Conservation (phyloP, 352 stramenopile species). For the Pythium monospermum region DNA sequence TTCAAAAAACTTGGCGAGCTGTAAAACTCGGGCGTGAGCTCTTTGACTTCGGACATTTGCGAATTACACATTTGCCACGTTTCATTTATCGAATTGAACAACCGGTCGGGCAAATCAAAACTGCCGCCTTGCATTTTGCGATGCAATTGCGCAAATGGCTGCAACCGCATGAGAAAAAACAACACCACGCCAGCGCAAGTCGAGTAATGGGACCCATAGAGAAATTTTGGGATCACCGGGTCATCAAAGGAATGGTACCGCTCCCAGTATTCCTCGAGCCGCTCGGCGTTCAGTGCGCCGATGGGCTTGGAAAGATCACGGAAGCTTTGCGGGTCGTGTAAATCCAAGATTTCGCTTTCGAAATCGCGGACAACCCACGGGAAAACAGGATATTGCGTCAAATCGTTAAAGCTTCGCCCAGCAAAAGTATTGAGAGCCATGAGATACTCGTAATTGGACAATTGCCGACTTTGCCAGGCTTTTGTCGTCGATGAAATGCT, state of each 20-base stretch:
- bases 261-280: conserved; percentile 93
- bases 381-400: conserved; percentile 97
- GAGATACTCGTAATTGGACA: conserved; percentile 96
- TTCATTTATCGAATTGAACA: conserved; percentile 96
- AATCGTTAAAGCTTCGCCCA: conserved; percentile 87
- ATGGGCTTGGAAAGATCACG: conserved; percentile 98
- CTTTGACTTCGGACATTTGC: conserved; percentile 98
- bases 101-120: conserved; percentile 97
- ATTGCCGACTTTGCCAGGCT: conserved; percentile 72
- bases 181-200: conserved; percentile 96
- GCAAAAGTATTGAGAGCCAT: conserved; percentile 92
- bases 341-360: conserved; percentile 55
- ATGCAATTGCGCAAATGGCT: conserved; percentile 97
- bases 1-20: conserved; percentile 92
- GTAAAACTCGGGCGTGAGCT: conserved; percentile 99
- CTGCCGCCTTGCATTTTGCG: conserved; percentile 93
- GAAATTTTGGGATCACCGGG: conserved; percentile 85
- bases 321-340: conserved; percentile 89
- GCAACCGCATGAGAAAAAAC: conserved; percentile 97
- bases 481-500: conserved; percentile 55
- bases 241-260: conserved; percentile 92
- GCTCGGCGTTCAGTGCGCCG: conserved; percentile 93
- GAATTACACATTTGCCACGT: conserved; percentile 98
- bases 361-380: conserved; percentile 88
- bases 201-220: conserved; percentile 95